Evolutionary conservation across 164 flowering plant genomes (phyloP).

Genomic region (Nymphaea colorata): DNA sequence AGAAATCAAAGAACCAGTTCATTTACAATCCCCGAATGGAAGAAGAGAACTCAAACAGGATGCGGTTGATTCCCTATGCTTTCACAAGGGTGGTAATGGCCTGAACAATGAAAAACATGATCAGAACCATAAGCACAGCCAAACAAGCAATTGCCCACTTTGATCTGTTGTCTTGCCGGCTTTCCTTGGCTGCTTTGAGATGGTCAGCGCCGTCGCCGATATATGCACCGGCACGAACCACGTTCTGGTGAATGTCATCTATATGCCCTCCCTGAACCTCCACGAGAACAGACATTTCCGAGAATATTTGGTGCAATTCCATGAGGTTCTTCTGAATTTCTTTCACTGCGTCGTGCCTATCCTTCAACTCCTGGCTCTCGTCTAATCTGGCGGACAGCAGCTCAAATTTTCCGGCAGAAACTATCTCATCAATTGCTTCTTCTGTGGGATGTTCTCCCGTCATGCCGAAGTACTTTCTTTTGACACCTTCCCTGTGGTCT

Average conservation of each 20-base stretch:
- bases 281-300: conserved; percentile 78
- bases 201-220: conserved; percentile 52
- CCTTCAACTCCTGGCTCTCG: conserved; percentile 27
- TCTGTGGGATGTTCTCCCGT: conserved; percentile 41
- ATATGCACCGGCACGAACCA: conserved; percentile 32
- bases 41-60: no score
- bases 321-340: conserved; percentile 58
- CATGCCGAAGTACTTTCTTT: conserved; percentile 37
- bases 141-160: conserved; percentile 38
- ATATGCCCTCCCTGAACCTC: conserved; percentile 59
- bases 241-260: conserved; percentile 56
- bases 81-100: conserved; percentile 6
- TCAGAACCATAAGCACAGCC: conserved; percentile 31
- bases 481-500: conserved; percentile 46
- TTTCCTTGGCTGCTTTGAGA: conserved; percentile 42
- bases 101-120: conserved; percentile 42
- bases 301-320: conserved; percentile 67
- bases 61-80: no score
- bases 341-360: conserved; percentile 54
- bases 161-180: conserved; percentile 35
- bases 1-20: no score
- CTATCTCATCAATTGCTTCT: conserved; percentile 35
- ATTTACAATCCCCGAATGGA: no score
- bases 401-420: conserved; percentile 19
- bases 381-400: conserved; percentile 21